Conservation (phyloP, 371 early-diverging fungal species). For the Mucor velutinosus region DNA sequence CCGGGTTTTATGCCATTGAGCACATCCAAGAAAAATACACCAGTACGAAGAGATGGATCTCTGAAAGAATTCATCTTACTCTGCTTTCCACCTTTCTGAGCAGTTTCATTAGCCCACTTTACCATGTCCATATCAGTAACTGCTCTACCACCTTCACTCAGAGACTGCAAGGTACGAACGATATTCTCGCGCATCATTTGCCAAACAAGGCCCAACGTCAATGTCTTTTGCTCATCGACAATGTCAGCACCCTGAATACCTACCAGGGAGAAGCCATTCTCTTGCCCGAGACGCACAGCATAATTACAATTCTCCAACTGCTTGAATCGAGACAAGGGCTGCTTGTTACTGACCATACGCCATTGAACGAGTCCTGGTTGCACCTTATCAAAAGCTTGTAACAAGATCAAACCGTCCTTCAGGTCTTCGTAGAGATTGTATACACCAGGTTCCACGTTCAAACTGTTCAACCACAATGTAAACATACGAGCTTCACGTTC, state of each 20-base stretch:
- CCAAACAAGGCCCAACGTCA: constrained; percentile 88
- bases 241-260: constrained; percentile 93
- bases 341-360: constrained; percentile 77
- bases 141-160: constrained; percentile 74
- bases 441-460: constrained; percentile 92
- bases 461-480: constrained; percentile 81
- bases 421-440: constrained; percentile 83
- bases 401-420: constrained; percentile 70
- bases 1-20: constrained; percentile 86
- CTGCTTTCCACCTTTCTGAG: constrained; percentile 60
- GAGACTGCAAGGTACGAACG: constrained; percentile 81
- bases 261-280: constrained; percentile 81
- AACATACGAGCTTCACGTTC: constrained; percentile 84
- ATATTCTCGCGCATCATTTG: constrained; percentile 95
- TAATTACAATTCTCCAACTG: constrained; percentile 95
- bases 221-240: constrained; percentile 81
- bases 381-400: constrained; percentile 91
- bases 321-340: constrained; percentile 82
- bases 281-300: constrained; percentile 82
- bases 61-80: constrained; percentile 77
- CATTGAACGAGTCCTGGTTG: constrained; percentile 85
- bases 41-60: constrained; percentile 73
- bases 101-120: constrained; percentile 87
- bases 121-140: constrained; percentile 89
- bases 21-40: constrained; percentile 83